Evolutionary conservation across 768 basidiomycete species (phyloP).

Genomic region (Suillus spraguei): DNA sequence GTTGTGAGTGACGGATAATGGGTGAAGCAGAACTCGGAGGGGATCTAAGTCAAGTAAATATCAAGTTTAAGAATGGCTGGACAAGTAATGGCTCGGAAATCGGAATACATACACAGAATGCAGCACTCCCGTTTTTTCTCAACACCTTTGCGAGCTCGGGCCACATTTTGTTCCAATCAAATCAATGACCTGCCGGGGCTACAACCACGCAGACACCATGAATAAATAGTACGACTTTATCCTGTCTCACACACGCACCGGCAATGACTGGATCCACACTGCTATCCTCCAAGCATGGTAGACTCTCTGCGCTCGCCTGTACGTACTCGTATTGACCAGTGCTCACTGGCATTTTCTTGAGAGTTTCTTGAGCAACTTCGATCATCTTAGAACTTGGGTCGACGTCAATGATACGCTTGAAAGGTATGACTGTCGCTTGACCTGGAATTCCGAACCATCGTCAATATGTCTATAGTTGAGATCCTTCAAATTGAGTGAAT

Average conservation of each 20-base stretch:
- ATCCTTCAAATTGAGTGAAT: not conserved
- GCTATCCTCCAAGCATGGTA: conserved; percentile 47
- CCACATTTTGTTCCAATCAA: conserved; percentile 74
- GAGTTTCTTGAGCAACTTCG: conserved; percentile 42
- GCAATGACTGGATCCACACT: conserved; percentile 70
- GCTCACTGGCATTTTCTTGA: conserved; percentile 24
- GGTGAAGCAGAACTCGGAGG: conserved; percentile 72
- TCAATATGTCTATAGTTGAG: not conserved
- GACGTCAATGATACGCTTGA: conserved; percentile 65
- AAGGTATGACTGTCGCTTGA: conserved; percentile 63
- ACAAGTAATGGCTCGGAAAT: not conserved
- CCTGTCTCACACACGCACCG: conserved; percentile 42
- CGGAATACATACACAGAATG: conserved; percentile 63
- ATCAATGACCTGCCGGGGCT: conserved; percentile 87
- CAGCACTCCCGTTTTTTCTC: conserved; percentile 62
- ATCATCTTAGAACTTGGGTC: conserved; percentile 81
- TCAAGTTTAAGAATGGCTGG: not conserved
- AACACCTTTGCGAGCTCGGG: conserved; percentile 64
- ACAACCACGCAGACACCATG: not conserved
- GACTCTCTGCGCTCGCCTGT: conserved; percentile 53
- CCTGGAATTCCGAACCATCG: conserved; percentile 41
- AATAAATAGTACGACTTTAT: not conserved
- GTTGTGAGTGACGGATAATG: conserved; percentile 56
- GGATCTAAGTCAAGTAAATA: conserved; percentile 37
- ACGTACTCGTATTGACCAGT: conserved; percentile 34